A percentile compares a stretch with the other conserved stretches of the same genome.
phyloP scores from a whole-genome alignment of 179 eudicot species.

The Heliamphora pulchella region DNA sequence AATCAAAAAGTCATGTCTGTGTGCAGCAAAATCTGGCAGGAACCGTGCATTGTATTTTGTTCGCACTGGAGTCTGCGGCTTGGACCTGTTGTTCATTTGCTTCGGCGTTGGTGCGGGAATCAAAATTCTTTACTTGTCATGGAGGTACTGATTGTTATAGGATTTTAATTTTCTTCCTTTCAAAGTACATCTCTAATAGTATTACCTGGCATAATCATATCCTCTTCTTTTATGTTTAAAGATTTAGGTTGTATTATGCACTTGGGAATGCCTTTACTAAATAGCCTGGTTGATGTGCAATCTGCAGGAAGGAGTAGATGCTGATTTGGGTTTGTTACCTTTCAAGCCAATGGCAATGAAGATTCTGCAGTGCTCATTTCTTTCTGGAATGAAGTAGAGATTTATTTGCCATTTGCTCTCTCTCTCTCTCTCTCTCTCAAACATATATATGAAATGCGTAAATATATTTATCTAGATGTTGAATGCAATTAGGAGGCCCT shows the following conservation, averaged over 20 bases:
- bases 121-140: slow-evolving; percentile 68
- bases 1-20: not conserved
- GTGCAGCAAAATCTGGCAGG: slow-evolving; percentile 68
- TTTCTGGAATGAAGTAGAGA: slow-evolving; percentile 61
- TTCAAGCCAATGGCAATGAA: slow-evolving; percentile 78
- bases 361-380: slow-evolving; percentile 85
- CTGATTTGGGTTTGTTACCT: slow-evolving; percentile 65
- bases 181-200: not conserved
- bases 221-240: not conserved
- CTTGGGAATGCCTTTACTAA: not conserved
- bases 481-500: not conserved
- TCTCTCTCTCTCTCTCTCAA: not conserved
- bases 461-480: slow-evolving; percentile 7
- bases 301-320: slow-evolving; percentile 53
- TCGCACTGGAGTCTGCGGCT: slow-evolving; percentile 92
- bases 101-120: slow-evolving; percentile 69
- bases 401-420: not conserved
- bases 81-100: slow-evolving; percentile 87
- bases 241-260: not conserved
- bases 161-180: too few relatives aligned
- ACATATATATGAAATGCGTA: not conserved
- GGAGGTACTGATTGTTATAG: slow-evolving; percentile 43
- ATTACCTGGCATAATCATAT: not conserved
- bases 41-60: slow-evolving; percentile 86
- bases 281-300: not conserved